Percentiles rank a stretch among this genome's conserved stretches.
These are phyloP conservation scores for Amanita jacksonii DNA, from an alignment of 768 basidiomycete genomes.

Conservation along the genomic window DNA sequence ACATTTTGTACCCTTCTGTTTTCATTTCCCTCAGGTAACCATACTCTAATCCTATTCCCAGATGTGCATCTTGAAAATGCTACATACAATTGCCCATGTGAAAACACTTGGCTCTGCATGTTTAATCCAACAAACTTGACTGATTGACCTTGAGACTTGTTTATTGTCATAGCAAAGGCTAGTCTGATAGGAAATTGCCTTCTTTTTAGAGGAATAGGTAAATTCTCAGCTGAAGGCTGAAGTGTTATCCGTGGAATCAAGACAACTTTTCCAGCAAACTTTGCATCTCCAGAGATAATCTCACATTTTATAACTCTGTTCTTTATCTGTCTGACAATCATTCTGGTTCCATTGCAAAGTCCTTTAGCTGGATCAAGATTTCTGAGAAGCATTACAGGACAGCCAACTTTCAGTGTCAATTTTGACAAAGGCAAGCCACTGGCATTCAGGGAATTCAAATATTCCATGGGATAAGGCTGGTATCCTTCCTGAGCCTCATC, in stretches of 20 bases:
- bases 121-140: constrained; percentile 31
- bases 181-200: constrained; percentile 32
- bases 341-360: constrained; percentile 27
- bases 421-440: constrained; percentile 23
- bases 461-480: constrained; percentile 12
- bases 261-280: too few relatives aligned
- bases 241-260: too few relatives aligned
- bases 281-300: too few relatives aligned
- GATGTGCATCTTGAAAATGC: constrained; percentile 29
- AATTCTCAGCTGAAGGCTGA: too few relatives aligned
- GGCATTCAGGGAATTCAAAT: constrained; percentile 16
- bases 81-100: constrained; percentile 38
- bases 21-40: constrained; percentile 6
- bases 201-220: constrained; percentile 15
- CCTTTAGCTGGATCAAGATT: constrained; percentile 25
- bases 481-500: too few relatives aligned
- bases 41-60: constrained; percentile 16
- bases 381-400: constrained; percentile 28
- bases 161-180: constrained; percentile 35
- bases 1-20: constrained; percentile 9
- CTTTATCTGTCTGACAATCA: constrained; percentile 18
- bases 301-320: too few relatives aligned
- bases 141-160: constrained; percentile 38
- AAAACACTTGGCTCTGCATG: constrained; percentile 24
- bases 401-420: constrained; percentile 19